Conservation (phyloP, 1,284 basidiomycete genomes). For the Vanrija sp. region DNA sequence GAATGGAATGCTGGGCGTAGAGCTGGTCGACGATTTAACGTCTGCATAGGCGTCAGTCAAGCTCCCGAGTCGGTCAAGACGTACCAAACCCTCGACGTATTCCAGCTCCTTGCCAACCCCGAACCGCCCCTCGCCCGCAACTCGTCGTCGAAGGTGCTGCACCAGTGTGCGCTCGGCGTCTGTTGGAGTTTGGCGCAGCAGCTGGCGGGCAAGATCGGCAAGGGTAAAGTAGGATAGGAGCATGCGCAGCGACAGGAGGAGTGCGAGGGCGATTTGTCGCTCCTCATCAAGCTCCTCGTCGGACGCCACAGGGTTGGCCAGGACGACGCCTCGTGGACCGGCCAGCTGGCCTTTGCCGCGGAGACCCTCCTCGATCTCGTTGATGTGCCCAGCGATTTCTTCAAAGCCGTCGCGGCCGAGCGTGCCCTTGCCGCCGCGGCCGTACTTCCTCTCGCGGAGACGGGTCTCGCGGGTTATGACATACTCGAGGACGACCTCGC, state of each 20-base stretch:
- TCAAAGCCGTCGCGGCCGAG: slow-evolving; percentile 41
- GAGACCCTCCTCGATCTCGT: slow-evolving; percentile 41
- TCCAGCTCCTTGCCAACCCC: slow-evolving; percentile 44
- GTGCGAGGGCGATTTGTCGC: slow-evolving; percentile 34
- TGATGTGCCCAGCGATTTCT: slow-evolving; percentile 38
- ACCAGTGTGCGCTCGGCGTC: slow-evolving; percentile 46
- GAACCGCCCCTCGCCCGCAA: slow-evolving; percentile 43
- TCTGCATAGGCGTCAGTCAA: slow-evolving; percentile 15
- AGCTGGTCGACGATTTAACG: slow-evolving; percentile 33
- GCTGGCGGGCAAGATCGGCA: slow-evolving; percentile 37
- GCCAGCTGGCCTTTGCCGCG: slow-evolving; percentile 15
- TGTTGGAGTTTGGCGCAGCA: slow-evolving; percentile 30
- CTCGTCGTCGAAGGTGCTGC: slow-evolving; percentile 41
- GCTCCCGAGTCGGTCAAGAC: slow-evolving; percentile 1
- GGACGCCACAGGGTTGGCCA: not conserved
- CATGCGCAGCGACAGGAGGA: slow-evolving; percentile 45
- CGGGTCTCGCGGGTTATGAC: slow-evolving; percentile 38
- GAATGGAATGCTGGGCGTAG: slow-evolving; percentile 44
- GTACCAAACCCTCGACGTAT: slow-evolving; percentile 38
- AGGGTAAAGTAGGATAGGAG: slow-evolving; percentile 46
- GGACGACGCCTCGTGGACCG: not conserved
- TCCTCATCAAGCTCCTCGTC: slow-evolving; percentile 27
- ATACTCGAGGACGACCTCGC: slow-evolving; percentile 48
- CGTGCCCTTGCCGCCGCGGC: slow-evolving; percentile 45
- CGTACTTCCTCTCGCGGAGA: slow-evolving; percentile 36